Base-by-base conservation (phyloP, 2,329 filamentous ascomycete genomes). In the Trichoderma breve region DNA sequence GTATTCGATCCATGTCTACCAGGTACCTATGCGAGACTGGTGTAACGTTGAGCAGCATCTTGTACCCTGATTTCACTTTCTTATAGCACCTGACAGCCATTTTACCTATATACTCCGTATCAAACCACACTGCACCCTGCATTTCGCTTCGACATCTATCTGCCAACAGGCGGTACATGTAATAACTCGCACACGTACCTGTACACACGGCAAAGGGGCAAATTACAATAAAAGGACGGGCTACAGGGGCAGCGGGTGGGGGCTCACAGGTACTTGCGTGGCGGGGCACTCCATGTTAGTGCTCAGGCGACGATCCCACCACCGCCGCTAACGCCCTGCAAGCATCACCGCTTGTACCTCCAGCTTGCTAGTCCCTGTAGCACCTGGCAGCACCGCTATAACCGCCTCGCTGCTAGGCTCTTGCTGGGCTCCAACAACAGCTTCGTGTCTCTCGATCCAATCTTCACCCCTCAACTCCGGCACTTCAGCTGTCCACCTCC, bases 251-350 rank as follows among this genome's bases (percentile, higher is more conserved):
- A n/a, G 30, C 24, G 21, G 24, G 66, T 51, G 66, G 55, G 66
- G 63, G 55, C 36, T 12, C 21, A 11, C 28, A 51, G 28, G 43
- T 70, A 70, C 66, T 61, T 70, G 21, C 7, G 32, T 70, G 66
- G 66, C 66, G 66, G 66, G 66, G 66, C 66, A 53, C n/a, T 34
- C 43, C n/a, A 15, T 62, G 66, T 70, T 70, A 70, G 66, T 36
- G 57, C 30, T 5, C 36, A 11, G 2, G 57, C 57, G 9, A 4
- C 15, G 15, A 14, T 26, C 14, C 15, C 39, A 15, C 28, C 24
- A 15, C 12, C 15, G 14, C 39, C 36, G 15, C 66, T 70, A 70
- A 70, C 66, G 11, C 51, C 1, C 32, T 11, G 15, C n/a, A 21
- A 47, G 24, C 26, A 26, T 15, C 15, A 9, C 14, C 24, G 51